Percentiles rank a stretch among this genome's conserved stretches.
Evolutionary conservation across 805 yeast species (phyloP).

Genomic region (Candida odintsovae): DNA sequence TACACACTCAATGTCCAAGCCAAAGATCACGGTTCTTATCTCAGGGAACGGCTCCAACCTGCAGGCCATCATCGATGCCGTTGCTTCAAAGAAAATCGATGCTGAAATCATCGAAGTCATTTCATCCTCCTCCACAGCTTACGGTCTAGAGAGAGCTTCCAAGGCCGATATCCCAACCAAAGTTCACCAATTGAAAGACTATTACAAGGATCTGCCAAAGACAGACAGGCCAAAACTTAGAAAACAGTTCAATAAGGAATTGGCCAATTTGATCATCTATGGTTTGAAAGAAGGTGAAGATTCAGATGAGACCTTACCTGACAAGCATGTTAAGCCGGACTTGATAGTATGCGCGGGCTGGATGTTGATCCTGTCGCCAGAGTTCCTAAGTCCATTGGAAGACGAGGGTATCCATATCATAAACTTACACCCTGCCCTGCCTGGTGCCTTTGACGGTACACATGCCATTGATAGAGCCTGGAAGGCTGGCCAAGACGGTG

Average conservation of each 20-base stretch:
- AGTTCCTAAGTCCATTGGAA: constrained; percentile 62
- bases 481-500: constrained; percentile 88
- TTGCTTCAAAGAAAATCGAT: constrained; percentile 32
- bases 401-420: constrained; percentile 68
- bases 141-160: constrained; percentile 75
- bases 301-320: constrained; percentile 10
- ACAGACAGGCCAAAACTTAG: constrained; percentile 62
- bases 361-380: constrained; percentile 86
- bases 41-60: constrained; percentile 96
- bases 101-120: constrained; percentile 70
- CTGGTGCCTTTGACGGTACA: constrained; percentile 95
- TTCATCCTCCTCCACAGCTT: constrained; percentile 83
- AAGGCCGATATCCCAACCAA: constrained; percentile 64
- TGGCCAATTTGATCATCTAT: constrained; percentile 60
- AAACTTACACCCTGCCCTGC: constrained; percentile 94
- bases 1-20: constrained; percentile 9
- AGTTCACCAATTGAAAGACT: constrained; percentile 64
- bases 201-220: constrained; percentile 71
- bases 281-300: constrained; percentile 35
- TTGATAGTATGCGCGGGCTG: constrained; percentile 97
- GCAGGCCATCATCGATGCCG: constrained; percentile 87
- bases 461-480: constrained; percentile 96
- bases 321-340: constrained; percentile 53
- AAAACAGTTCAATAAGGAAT: constrained; percentile 66
- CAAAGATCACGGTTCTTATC: constrained; percentile 58